Conservation (phyloP, 2,329 filamentous ascomycete species). For the Apiospora sp. region DNA sequence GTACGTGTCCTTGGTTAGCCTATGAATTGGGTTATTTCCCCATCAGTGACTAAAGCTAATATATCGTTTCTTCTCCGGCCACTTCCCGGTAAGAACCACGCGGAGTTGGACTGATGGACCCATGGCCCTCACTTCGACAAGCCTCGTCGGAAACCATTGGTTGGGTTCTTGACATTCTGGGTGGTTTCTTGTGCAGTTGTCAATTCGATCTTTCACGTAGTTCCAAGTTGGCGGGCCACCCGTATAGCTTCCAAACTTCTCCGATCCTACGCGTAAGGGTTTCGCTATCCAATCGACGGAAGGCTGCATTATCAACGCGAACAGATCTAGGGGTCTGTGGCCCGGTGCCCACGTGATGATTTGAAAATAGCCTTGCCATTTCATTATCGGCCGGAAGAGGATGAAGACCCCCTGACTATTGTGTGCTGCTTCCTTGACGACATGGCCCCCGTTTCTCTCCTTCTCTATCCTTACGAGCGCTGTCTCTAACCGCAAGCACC, state of each 20-base stretch:
- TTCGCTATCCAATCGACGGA: neutral
- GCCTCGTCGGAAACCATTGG: neutral
- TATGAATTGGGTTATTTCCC: neutral
- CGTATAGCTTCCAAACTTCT: neutral
- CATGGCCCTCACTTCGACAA: neutral
- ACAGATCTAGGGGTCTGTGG: no score
- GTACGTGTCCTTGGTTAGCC: neutral
- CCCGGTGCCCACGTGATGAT: no score
- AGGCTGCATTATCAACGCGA: neutral
- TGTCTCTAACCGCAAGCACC: neutral
- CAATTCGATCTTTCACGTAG: neutral
- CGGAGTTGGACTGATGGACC: neutral
- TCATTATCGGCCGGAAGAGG: no score
- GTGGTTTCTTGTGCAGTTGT: neutral
- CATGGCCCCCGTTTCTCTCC: no score
- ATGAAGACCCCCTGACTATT: no score
- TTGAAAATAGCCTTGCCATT: no score
- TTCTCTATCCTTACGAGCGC: neutral
- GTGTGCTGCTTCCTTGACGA: no score
- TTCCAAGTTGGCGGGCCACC: neutral
- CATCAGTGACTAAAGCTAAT: constrained; percentile 4
- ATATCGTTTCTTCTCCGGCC: neutral
- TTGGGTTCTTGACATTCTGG: neutral
- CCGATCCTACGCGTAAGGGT: neutral
- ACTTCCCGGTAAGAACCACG: neutral